Evolutionary conservation across 2,329 filamentous ascomycete genomes (phyloP), one percentile per base, ranked within the genome.

Genomic region (Aspergillus sp.): DNA sequence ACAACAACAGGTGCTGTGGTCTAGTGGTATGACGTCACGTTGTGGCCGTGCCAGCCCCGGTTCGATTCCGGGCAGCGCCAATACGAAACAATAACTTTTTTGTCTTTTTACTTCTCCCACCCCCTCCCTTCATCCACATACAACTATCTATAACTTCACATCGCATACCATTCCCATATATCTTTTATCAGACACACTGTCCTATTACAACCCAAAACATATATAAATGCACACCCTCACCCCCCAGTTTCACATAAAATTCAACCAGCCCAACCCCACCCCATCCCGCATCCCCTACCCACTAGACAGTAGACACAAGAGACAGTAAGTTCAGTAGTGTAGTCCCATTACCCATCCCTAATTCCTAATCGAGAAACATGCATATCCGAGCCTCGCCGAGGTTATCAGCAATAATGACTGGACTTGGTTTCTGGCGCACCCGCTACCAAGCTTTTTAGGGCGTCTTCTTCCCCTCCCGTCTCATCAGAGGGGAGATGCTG

Each of bases 41-140:
- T 68, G 66, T 68, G 66, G 66, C 66, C 65, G 66, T 68, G 66
- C 64, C 64, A 68, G 66, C 65, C 64, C 64, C 62, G 66, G 66
- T 68, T 68, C 66, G 66, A 68, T 68, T 68, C 66, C 66, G 62
- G 64, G 64, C 58, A 66, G 64, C 65, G 38, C 65, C 66, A 68
- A 36, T 44, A 8, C 11, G 17, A 44, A 30, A 0, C 0, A 23
- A 23, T 44, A 38, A 54, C 41, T 57, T 57, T 62, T 21, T 36
- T 41, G 27, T 30, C 8, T 30, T 30, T 11, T 10, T 30, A 30
- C 8, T 10, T 30, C 10, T 30, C 3, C 1, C n/a, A n/a, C n/a
- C n/a, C n/a, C n/a, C n/a, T n/a, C 19, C 38, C 38, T 17, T 8
- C 38, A 30, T 11, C 25, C 25, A 27, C 25, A 27, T 27, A 27